Percentiles rank a stretch among this genome's conserved stretches.
Conservation (phyloP, 495 filamentous ascomycete species). For the Stereocaulon alpinum region DNA sequence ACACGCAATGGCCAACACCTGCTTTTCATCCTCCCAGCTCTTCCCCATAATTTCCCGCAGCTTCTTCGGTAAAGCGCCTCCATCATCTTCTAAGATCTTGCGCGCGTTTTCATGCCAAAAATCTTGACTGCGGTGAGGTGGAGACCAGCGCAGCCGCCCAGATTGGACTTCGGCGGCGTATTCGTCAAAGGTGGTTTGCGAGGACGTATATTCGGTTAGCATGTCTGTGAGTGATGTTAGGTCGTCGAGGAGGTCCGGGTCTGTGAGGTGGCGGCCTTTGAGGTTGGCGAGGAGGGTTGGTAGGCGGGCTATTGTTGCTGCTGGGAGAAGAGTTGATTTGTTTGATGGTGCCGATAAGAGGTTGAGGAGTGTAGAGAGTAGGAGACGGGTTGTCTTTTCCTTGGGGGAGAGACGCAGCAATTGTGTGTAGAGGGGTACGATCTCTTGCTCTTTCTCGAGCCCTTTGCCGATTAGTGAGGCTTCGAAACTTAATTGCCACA, state of each 20-base stretch:
- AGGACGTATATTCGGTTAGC: conserved; percentile 87
- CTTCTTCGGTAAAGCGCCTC: conserved; percentile 68
- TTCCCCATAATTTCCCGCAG: conserved; percentile 80
- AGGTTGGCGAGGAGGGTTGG: conserved; percentile 74
- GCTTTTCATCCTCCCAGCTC: conserved; percentile 84
- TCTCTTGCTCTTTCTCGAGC: conserved; percentile 84
- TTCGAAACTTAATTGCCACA: conserved; percentile 97
- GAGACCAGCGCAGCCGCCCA: conserved; percentile 89
- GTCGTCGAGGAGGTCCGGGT: conserved; percentile 83
- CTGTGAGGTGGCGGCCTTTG: conserved; percentile 70
- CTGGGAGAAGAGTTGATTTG: conserved; percentile 65
- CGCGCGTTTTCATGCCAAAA: conserved; percentile 98
- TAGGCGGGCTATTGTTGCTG: conserved; percentile 70
- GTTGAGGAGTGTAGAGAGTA: conserved; percentile 80
- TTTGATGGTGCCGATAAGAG: conserved; percentile 60
- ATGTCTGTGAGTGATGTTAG: conserved; percentile 62
- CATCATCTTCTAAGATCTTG: conserved; percentile 74
- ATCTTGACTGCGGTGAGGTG: conserved; percentile 75
- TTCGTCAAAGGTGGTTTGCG: conserved; percentile 93
- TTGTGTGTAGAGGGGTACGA: conserved; percentile 80
- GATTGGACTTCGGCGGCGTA: conserved; percentile 84
- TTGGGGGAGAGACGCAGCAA: conserved; percentile 88
- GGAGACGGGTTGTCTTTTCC: conserved; percentile 90
- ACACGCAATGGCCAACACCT: conserved; percentile 89
- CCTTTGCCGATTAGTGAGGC: conserved; percentile 72